Evolutionary conservation across 257 asterid species (phyloP), one percentile per base, ranked within the genome.

Genomic region (Thymus quinquecostatus): DNA sequence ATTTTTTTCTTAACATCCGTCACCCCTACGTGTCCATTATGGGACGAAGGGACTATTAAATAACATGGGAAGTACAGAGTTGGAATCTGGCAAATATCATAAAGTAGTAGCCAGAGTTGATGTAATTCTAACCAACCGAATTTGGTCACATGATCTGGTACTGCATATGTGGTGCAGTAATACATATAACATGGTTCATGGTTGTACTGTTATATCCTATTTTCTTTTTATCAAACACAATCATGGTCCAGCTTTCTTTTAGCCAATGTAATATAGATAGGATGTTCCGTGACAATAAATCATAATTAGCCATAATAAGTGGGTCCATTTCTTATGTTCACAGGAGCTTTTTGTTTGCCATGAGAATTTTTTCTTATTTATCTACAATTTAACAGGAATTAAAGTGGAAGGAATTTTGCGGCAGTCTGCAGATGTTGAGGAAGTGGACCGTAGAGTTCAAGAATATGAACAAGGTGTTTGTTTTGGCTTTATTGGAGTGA

Each of bases 391-490:
- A 7, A 74, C 92, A 94, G 99, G 97, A 83, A 82, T 73, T 61
- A 88, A 83, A 68, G 89, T 88, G 45, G 99, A 94, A 82, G 99
- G 99, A 70, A 91, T 94, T 71, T 80, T 94, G 77, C 87, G 99
- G 58, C 99, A 91, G 74, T 75, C 97, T 77, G 99, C 99, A 34
- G 99, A 94, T 77, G 97, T 91, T 63, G 99, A 91, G 83, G 99
- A 91, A 88, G 99, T 94, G 68, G 91, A 85, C 10, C 81, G 74
- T 68, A 88, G 99, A 87, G 96, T 94, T 75, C 90, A 88, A 69
- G 96, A 92, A 73, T 94, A 94, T 61, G 99, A 91, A 81, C 97
- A 89, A 94, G 99, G 99, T 94, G 32, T 28, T 43, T 60, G 11
- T 34, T 48, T 47, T 12, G 10, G 62, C 71, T 57, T 38, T 61